Evolutionary conservation across 768 basidiomycete species (phyloP).

Genomic region (Strobilomyces confusus): DNA sequence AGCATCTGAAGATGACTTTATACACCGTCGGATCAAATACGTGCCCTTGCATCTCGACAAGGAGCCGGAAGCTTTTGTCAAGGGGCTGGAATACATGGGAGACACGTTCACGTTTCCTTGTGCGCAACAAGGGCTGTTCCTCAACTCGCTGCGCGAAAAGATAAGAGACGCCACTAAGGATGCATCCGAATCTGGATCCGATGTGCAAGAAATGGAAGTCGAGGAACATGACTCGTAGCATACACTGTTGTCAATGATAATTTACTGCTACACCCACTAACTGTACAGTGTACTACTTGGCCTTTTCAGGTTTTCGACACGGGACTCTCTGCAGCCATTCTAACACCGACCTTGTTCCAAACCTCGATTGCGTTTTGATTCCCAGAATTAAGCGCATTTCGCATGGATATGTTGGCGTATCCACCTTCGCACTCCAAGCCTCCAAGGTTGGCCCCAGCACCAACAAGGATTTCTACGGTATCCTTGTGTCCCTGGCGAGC

Average conservation of each 20-base stretch:
- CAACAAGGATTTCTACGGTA: slow-evolving; percentile 60
- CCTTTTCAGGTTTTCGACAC: neutral
- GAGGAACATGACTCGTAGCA: slow-evolving; percentile 18
- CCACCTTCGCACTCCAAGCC: slow-evolving; percentile 57
- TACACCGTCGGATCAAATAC: slow-evolving; percentile 45
- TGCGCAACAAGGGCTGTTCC: slow-evolving; percentile 63
- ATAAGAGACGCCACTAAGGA: slow-evolving; percentile 37
- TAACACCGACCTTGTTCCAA: slow-evolving; percentile 55
- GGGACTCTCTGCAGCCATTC: neutral
- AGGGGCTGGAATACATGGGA: slow-evolving; percentile 57
- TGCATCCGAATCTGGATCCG: slow-evolving; percentile 21
- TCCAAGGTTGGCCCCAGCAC: slow-evolving; percentile 71
- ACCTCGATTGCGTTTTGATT: slow-evolving; percentile 44
- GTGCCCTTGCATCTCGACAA: slow-evolving; percentile 61
- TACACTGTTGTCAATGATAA: slow-evolving; percentile 1
- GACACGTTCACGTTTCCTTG: slow-evolving; percentile 65
- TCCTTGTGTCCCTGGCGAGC: slow-evolving; percentile 64
- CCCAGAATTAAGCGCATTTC: slow-evolving; percentile 35
- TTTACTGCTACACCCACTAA: slow-evolving; percentile 16
- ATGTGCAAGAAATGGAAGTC: slow-evolving; percentile 24
- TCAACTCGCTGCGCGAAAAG: slow-evolving; percentile 55
- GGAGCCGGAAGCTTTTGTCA: slow-evolving; percentile 52
- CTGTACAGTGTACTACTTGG: slow-evolving; percentile 8
- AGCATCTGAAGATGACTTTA: slow-evolving; percentile 30
- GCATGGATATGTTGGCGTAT: slow-evolving; percentile 49